A percentile compares a stretch with the other conserved stretches of the same genome.
Conservation (phyloP, 441 rosid genomes). For the Gossypium gossypioides region DNA sequence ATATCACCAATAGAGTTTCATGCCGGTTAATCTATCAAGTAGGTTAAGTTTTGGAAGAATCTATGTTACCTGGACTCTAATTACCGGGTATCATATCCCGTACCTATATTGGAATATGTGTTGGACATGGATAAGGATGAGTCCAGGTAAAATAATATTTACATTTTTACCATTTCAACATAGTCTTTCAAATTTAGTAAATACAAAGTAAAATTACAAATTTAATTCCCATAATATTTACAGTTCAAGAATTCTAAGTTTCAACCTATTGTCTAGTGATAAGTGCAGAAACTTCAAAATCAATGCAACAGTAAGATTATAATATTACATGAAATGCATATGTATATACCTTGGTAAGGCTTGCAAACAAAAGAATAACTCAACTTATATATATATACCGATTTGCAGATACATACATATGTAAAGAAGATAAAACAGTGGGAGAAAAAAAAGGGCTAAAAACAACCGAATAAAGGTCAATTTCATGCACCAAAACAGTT, state of each 20-base stretch:
- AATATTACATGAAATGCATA: neutral
- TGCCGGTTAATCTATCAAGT: neutral
- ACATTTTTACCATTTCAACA: constrained; percentile 10
- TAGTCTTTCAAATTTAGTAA: constrained; percentile 14
- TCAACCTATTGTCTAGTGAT: constrained; percentile 8
- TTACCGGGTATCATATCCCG: neutral
- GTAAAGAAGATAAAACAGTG: neutral
- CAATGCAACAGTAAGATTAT: neutral
- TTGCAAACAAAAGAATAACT: neutral
- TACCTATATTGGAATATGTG: neutral
- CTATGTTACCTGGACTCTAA: neutral
- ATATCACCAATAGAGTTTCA: neutral
- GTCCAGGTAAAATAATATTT: neutral
- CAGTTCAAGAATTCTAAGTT: constrained; percentile 16
- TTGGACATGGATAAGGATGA: neutral
- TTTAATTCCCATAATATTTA: constrained; percentile 16
- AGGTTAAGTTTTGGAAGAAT: neutral
- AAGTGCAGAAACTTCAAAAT: neutral
- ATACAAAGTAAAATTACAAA: constrained; percentile 24
- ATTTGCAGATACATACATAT: neutral
- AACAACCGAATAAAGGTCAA: neutral
- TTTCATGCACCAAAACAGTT: neutral
- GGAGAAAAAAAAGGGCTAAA: neutral
- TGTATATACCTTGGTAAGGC: neutral
- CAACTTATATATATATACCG: neutral